Evolutionary conservation across 2,329 filamentous ascomycete genomes (phyloP).

Genomic region (Aspergillus novoparasiticus): DNA sequence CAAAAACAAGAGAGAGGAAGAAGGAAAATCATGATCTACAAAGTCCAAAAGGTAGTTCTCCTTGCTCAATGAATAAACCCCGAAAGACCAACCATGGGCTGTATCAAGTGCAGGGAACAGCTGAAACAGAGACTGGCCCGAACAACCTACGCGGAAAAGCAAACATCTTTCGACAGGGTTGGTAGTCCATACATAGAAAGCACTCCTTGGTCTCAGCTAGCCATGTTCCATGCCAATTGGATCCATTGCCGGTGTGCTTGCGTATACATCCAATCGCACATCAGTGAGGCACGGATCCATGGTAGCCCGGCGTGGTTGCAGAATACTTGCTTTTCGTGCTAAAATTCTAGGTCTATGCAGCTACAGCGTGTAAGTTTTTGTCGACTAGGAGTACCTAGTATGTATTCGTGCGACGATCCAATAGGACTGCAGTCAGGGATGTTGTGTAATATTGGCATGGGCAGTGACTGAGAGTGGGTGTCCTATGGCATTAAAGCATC

Average conservation of each 20-base stretch:
- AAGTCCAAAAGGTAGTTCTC: not conserved
- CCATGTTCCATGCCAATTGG: not conserved
- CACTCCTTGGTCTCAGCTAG: not conserved
- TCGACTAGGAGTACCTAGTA: not conserved
- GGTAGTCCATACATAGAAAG: not conserved
- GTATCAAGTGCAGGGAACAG: not conserved
- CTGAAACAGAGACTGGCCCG: not conserved
- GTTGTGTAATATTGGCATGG: constrained; percentile 4
- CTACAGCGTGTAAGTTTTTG: not conserved
- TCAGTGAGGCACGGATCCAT: not conserved
- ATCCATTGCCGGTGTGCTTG: not conserved
- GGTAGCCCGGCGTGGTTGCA: not conserved
- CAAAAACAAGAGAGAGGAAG: not conserved
- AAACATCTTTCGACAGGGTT: not conserved
- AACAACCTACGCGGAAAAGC: not conserved
- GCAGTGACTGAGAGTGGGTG: not conserved
- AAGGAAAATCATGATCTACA: not conserved
- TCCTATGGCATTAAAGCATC: not conserved
- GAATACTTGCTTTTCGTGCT: not conserved
- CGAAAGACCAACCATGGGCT: not conserved
- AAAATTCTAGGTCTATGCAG: not conserved
- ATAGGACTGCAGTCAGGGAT: constrained; percentile 16
- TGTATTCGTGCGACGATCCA: constrained; percentile 6
- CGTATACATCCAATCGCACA: not conserved
- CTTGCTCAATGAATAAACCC: not conserved